A percentile compares a stretch with the other conserved stretches of the same genome.
phyloP scores from a whole-genome alignment of 768 basidiomycete genomes.

The Leucocoprinus leucothites region DNA sequence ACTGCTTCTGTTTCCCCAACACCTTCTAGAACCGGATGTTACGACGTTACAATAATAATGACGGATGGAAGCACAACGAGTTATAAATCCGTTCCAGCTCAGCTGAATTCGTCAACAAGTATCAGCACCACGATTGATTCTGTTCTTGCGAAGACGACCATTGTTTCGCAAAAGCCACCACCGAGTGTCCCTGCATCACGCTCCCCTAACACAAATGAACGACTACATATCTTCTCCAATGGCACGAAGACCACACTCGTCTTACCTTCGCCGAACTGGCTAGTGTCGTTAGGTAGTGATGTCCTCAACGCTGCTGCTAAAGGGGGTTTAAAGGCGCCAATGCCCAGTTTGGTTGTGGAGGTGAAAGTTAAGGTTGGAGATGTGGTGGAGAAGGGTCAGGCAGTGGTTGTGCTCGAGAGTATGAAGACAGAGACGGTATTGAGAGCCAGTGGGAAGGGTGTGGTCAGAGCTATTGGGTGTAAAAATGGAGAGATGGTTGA shows the following conservation, averaged over 20 bases:
- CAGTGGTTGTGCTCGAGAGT: constrained; percentile 83
- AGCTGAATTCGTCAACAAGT: constrained; percentile 49
- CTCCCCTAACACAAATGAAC: constrained; percentile 59
- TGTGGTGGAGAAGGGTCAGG: constrained; percentile 75
- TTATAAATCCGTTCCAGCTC: constrained; percentile 54
- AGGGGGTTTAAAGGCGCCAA: constrained; percentile 75
- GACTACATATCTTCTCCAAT: constrained; percentile 69
- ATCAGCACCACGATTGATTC: constrained; percentile 53
- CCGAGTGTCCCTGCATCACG: constrained; percentile 50
- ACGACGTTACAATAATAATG: constrained; percentile 49
- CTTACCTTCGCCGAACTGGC: constrained; percentile 69
- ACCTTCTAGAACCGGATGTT: constrained; percentile 34
- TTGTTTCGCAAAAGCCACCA: constrained; percentile 68
- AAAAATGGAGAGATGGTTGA: constrained; percentile 90
- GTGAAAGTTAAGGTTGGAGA: constrained; percentile 79
- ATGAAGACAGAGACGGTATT: constrained; percentile 98
- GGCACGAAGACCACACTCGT: constrained; percentile 65
- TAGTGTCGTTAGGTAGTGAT: constrained; percentile 63
- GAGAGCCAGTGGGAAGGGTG: constrained; percentile 64
- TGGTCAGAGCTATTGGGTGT: constrained; percentile 71
- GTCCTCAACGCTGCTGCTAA: constrained; percentile 49
- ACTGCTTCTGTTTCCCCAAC: constrained; percentile 37
- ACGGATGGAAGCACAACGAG: constrained; percentile 23
- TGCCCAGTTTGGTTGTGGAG: constrained; percentile 93
- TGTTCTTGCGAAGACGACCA: constrained; percentile 53